Evolutionary conservation across 1,284 basidiomycete species (phyloP).

Genomic region (Spongispora temasekensis): DNA sequence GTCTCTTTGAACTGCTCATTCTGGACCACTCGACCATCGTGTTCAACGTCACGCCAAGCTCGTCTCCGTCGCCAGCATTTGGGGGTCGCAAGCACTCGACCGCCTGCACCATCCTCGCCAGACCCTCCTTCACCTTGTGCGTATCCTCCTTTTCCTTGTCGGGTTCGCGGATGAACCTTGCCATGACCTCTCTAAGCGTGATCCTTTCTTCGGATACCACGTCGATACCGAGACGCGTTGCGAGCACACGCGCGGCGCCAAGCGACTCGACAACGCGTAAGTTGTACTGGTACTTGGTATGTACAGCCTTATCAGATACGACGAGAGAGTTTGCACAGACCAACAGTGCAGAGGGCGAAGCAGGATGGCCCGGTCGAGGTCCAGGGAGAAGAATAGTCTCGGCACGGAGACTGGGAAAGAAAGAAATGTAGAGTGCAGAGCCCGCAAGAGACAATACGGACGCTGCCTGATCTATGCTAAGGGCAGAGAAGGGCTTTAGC

Average conservation of each 20-base stretch:
- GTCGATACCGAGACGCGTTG: constrained; percentile 51
- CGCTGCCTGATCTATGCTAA: constrained; percentile 82
- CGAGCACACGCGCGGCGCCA: constrained; percentile 73
- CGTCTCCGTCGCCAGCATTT: constrained; percentile 31
- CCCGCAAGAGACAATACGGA: constrained; percentile 72
- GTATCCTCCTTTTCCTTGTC: constrained; percentile 43
- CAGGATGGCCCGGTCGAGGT: constrained; percentile 34
- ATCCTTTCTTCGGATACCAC: constrained; percentile 49
- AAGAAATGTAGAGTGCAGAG: constrained; percentile 77
- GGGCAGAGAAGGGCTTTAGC: no score
- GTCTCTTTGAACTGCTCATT: constrained; percentile 61
- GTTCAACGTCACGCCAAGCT: constrained; percentile 64
- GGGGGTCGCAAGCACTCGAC: constrained; percentile 56
- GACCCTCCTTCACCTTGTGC: constrained; percentile 46
- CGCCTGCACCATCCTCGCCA: constrained; percentile 50
- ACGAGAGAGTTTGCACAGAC: constrained; percentile 86
- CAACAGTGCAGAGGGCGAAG: constrained; percentile 50
- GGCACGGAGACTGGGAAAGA: constrained; percentile 74
- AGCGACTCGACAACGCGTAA: constrained; percentile 86
- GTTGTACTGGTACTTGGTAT: constrained; percentile 80
- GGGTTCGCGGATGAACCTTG: constrained; percentile 47
- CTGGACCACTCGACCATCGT: constrained; percentile 74
- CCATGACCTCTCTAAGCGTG: constrained; percentile 55
- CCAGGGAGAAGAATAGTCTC: constrained; percentile 63
- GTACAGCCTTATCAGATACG: constrained; percentile 79